A percentile compares a stretch with the other conserved stretches of the same genome.
Evolutionary conservation across 1,139 yeast genomes (phyloP).

Genomic region (Candida labiduridarum): DNA sequence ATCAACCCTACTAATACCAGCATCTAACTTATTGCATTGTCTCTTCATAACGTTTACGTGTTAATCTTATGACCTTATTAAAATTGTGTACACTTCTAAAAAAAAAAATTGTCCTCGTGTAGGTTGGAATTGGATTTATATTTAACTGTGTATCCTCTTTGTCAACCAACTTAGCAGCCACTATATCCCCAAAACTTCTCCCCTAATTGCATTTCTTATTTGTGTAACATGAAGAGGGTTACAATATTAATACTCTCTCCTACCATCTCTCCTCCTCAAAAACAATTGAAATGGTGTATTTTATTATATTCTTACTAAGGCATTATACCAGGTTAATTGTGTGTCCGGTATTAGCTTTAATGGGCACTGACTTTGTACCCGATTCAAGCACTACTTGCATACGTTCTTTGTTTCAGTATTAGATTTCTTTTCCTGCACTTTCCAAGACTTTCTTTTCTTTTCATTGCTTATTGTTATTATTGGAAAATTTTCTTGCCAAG

Average conservation of each 20-base stretch:
- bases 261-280: background rate
- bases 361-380: background rate
- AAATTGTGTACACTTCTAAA: background rate
- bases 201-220: background rate
- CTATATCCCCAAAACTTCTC: background rate
- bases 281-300: background rate
- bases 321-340: background rate
- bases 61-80: background rate
- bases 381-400: background rate
- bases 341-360: background rate
- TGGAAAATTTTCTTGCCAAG: background rate
- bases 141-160: background rate
- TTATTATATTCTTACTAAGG: background rate
- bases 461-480: background rate
- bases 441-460: no score
- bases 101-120: background rate
- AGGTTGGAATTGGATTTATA: constrained; percentile 1
- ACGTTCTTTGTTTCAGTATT: background rate
- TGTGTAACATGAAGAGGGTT: background rate
- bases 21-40: constrained; percentile 1
- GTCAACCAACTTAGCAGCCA: background rate
- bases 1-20: background rate
- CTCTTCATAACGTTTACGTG: background rate
- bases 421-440: background rate
- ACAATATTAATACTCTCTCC: background rate